phyloP scores from a whole-genome alignment of 352 stramenopile species.

The Phytophthora capsici region DNA sequence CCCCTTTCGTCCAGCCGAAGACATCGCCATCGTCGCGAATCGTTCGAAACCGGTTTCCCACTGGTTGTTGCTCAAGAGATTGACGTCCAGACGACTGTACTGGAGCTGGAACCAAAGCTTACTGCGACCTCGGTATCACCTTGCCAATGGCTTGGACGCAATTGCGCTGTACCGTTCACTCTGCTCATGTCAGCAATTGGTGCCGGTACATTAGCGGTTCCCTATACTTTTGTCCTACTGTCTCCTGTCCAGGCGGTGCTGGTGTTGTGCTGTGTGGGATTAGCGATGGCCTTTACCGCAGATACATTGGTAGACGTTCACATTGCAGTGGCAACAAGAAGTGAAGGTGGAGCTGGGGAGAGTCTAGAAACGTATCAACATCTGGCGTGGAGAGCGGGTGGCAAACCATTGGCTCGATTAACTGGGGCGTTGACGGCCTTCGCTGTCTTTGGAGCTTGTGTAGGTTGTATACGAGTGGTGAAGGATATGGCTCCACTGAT shows the following conservation, averaged over 20 bases:
- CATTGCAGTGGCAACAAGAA: conserved; percentile 49
- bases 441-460: conserved; percentile 78
- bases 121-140: conserved; percentile 8
- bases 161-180: conserved; percentile 48
- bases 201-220: conserved; percentile 59
- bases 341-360: conserved; percentile 33
- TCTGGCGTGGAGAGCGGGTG: conserved; percentile 61
- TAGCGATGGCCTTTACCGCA: conserved; percentile 77
- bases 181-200: conserved; percentile 70
- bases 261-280: conserved; percentile 54
- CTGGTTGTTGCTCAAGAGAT: conserved; percentile 33
- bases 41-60: conserved; percentile 46
- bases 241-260: conserved; percentile 48
- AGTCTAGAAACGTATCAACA: conserved; percentile 71
- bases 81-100: conserved; percentile 19
- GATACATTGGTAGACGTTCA: conserved; percentile 70
- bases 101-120: not conserved
- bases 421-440: conserved; percentile 71
- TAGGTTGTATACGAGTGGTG: conserved; percentile 75
- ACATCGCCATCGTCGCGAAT: conserved; percentile 30
- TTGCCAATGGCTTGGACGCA: conserved; percentile 32
- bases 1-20: conserved; percentile 15
- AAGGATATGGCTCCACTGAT: conserved; percentile 77
- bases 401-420: conserved; percentile 53
- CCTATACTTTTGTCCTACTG: conserved; percentile 73